phyloP scores from a whole-genome alignment of 768 basidiomycete species.

The Fomitopsis serialis region DNA sequence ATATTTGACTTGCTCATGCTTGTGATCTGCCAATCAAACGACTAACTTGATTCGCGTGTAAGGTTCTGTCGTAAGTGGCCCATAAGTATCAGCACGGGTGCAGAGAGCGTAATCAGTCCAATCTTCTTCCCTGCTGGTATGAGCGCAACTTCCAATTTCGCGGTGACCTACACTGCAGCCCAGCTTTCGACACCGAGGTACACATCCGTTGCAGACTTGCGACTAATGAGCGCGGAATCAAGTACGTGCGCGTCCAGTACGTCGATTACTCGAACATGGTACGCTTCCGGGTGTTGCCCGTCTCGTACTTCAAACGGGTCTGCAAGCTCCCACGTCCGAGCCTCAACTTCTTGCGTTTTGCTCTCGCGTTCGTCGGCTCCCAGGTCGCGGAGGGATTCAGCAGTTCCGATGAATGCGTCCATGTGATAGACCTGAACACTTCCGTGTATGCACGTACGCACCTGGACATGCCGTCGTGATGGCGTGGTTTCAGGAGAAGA shows the following conservation, averaged over 20 bases:
- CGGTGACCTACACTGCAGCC: not conserved
- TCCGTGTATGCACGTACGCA: conserved; percentile 50
- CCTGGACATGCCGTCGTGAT: conserved; percentile 56
- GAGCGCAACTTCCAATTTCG: too few relatives aligned
- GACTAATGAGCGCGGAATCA: conserved; percentile 15
- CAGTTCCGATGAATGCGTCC: conserved; percentile 49
- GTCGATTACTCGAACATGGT: conserved; percentile 55
- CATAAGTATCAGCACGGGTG: too few relatives aligned
- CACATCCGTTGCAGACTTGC: conserved; percentile 11
- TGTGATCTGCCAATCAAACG: too few relatives aligned
- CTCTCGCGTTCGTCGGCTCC: conserved; percentile 47
- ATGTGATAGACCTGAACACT: conserved; percentile 47
- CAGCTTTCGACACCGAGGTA: not conserved
- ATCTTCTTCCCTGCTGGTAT: too few relatives aligned
- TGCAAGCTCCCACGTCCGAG: conserved; percentile 48
- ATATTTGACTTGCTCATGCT: too few relatives aligned
- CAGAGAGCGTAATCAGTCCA: too few relatives aligned
- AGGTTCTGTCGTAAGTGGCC: too few relatives aligned
- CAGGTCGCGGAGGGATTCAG: conserved; percentile 42
- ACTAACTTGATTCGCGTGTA: too few relatives aligned
- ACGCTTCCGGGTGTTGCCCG: conserved; percentile 55
- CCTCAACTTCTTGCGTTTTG: conserved; percentile 38
- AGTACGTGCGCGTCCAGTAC: conserved; percentile 41
- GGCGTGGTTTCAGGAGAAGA: conserved; percentile 65
- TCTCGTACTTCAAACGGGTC: conserved; percentile 48